A percentile compares a stretch with the other conserved stretches of the same genome.
phyloP scores from a whole-genome alignment of 2,329 filamentous ascomycete genomes.

The Elsinoe perseae region DNA sequence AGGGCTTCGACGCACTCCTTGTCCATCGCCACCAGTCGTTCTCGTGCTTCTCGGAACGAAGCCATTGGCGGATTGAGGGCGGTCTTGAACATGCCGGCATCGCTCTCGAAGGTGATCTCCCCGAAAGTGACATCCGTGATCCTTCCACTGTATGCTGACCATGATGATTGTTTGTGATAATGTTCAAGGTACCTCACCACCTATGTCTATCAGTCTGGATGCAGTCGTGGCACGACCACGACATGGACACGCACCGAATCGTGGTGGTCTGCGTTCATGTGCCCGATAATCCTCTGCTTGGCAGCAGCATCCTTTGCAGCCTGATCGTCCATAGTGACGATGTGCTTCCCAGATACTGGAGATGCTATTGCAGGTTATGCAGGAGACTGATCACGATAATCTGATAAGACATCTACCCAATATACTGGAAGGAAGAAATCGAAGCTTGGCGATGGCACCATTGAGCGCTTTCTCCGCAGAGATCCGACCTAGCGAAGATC shows the following conservation, averaged over 20 bases:
- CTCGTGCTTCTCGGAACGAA: conserved; percentile 59
- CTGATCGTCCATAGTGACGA: conserved; percentile 19
- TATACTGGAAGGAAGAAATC: not conserved
- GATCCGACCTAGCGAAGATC: conserved; percentile 12
- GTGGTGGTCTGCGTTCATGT: conserved; percentile 82
- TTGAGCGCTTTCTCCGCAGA: not conserved
- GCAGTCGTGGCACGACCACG: not conserved
- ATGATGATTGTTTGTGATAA: conserved; percentile 52
- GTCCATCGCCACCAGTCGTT: conserved; percentile 67
- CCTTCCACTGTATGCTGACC: conserved; percentile 49
- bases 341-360: too few species aligned
- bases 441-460: conserved; percentile 6
- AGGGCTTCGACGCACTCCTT: conserved; percentile 52
- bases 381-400: not conserved
- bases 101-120: conserved; percentile 53
- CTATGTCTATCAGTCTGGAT: conserved; percentile 24
- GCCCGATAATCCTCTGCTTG: conserved; percentile 59
- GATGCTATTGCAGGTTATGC: too few species aligned
- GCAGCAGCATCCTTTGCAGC: conserved; percentile 39
- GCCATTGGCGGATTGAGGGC: conserved; percentile 62
- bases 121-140: conserved; percentile 59
- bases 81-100: conserved; percentile 46
- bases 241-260: conserved; percentile 45
- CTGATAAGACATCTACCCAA: conserved; percentile 21
- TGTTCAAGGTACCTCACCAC: conserved; percentile 69